Evolutionary conservation across 805 yeast genomes (phyloP).

Genomic region (Starmerella lactis-condensi): DNA sequence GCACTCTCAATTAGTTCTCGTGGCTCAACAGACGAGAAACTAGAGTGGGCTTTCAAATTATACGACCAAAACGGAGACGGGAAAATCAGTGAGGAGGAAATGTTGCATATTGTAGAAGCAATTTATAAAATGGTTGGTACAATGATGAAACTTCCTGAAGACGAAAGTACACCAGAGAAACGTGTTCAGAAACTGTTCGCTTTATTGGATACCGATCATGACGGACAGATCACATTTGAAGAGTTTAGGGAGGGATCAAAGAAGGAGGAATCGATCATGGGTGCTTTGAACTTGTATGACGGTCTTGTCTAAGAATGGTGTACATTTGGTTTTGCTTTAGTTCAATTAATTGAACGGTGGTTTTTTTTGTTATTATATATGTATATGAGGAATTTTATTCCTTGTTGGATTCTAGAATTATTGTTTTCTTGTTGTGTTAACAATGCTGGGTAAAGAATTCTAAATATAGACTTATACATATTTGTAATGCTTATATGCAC

Average conservation of each 20-base stretch:
- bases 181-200: slow-evolving; percentile 67
- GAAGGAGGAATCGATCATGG: slow-evolving; percentile 54
- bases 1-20: slow-evolving; percentile 75
- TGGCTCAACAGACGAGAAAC: slow-evolving; percentile 67
- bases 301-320: slow-evolving; percentile 61
- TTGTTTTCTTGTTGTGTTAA: too few relatives aligned
- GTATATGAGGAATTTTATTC: too few relatives aligned
- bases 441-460: too few relatives aligned
- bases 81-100: slow-evolving; percentile 52
- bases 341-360: too few relatives aligned
- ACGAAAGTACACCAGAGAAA: slow-evolving; percentile 79
- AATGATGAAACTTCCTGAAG: slow-evolving; percentile 74
- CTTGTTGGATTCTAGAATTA: too few relatives aligned
- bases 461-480: too few relatives aligned
- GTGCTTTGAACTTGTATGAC: slow-evolving; percentile 62
- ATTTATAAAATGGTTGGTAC: slow-evolving; percentile 91
- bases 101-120: slow-evolving; percentile 60
- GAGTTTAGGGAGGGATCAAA: slow-evolving; percentile 73
- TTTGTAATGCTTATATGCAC: too few relatives aligned
- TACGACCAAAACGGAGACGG: slow-evolving; percentile 77
- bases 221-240: slow-evolving; percentile 53
- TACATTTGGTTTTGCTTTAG: not conserved
- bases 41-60: slow-evolving; percentile 74
- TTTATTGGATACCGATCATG: slow-evolving; percentile 49
- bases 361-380: not conserved